Conservation (phyloP, 1,284 basidiomycete species). For the Flammula alnicola region DNA sequence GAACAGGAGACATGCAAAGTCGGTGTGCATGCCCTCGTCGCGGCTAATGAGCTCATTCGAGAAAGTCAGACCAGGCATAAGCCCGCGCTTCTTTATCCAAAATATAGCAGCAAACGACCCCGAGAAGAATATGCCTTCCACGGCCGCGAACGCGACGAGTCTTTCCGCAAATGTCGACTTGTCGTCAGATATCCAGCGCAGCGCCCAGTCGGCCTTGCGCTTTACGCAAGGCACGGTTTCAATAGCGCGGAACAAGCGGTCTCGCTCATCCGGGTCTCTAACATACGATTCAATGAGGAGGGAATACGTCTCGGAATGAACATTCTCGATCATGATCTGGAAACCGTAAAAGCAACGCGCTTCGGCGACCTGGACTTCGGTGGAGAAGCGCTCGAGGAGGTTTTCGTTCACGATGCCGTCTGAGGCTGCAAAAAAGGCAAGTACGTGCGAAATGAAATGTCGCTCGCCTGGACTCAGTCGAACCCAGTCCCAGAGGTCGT, state of each 20-base stretch:
- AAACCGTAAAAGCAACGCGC: conserved; percentile 98
- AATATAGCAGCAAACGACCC: conserved; percentile 94
- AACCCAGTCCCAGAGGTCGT: conserved; percentile 90
- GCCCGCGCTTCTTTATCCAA: conserved; percentile 97
- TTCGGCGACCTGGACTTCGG: conserved; percentile 93
- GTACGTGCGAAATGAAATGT: conserved; percentile 95
- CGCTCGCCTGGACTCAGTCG: conserved; percentile 90
- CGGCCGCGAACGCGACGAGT: conserved; percentile 92
- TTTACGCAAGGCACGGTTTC: conserved; percentile 92
- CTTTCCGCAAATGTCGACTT: conserved; percentile 88
- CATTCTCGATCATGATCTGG: conserved; percentile 99
- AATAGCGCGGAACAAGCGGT: conserved; percentile 90
- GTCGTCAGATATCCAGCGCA: conserved; percentile 89
- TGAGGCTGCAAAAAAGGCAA: conserved; percentile 95
- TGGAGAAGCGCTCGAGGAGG: conserved; percentile 91
- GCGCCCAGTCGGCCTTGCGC: conserved; percentile 94
- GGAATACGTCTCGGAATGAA: conserved; percentile 97
- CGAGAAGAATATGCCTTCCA: conserved; percentile 98
- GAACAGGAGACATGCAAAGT: conserved; percentile 95
- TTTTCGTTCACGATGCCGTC: conserved; percentile 99
- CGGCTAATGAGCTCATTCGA: conserved; percentile 97
- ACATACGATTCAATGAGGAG: conserved; percentile 98
- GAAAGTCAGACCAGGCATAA: conserved; percentile 97
- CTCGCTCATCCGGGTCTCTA: conserved; percentile 82
- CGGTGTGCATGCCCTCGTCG: conserved; percentile 98